Conservation (phyloP, 441 rosid species). For the Sinapis alba region DNA sequence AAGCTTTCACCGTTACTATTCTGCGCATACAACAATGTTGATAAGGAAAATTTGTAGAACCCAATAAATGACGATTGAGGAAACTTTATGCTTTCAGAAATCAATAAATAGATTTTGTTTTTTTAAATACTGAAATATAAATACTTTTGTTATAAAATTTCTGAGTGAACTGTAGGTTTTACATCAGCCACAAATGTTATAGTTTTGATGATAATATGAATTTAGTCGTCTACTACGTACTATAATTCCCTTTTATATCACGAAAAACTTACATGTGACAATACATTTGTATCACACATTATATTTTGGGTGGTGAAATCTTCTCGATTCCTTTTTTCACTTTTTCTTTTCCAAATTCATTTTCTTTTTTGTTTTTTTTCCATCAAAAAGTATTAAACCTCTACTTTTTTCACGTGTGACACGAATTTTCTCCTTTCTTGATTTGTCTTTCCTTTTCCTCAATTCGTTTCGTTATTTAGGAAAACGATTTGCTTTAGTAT, state of each 20-base stretch:
- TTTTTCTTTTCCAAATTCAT: constrained; percentile 32
- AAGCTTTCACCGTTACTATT: constrained; percentile 6
- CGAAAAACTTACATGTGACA: neutral
- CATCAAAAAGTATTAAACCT: neutral
- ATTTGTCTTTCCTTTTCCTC: neutral
- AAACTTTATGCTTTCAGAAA: neutral
- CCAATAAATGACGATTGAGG: neutral
- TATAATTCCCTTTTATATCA: neutral
- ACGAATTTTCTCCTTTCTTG: constrained; percentile 34
- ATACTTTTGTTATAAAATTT: neutral
- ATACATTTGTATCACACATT: neutral
- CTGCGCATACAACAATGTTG: constrained; percentile 5
- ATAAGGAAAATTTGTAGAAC: neutral
- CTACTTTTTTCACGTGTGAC: constrained; percentile 43
- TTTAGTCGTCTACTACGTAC: neutral
- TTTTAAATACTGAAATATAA: neutral
- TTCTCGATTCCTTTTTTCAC: constrained; percentile 27
- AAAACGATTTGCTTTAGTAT: constrained; percentile 27
- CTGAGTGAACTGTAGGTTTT: neutral
- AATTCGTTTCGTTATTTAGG: constrained; percentile 8
- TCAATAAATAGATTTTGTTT: neutral
- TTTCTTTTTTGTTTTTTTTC: constrained; percentile 10
- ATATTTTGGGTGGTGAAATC: constrained; percentile 15
- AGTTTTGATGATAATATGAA: neutral
- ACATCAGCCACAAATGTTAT: constrained; percentile 10